phyloP scores from a whole-genome alignment of 768 basidiomycete genomes.

The Rickenella mellea region DNA sequence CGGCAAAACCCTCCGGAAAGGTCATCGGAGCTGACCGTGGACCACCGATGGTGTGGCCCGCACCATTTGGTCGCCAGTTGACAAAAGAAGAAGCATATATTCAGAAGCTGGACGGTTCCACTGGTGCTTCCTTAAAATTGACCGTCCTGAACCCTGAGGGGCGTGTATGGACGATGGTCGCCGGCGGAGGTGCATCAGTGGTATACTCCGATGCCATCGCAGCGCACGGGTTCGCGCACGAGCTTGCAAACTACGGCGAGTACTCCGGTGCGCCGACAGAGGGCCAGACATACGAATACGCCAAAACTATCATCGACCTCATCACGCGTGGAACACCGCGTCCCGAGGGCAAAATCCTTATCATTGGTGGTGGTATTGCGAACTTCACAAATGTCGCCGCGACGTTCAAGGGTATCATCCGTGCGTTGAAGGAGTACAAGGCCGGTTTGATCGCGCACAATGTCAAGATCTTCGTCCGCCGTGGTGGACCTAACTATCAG shows the following conservation, averaged over 20 bases:
- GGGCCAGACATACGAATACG: slow-evolving; percentile 98
- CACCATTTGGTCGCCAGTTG: slow-evolving; percentile 93
- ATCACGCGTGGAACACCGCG: slow-evolving; percentile 84
- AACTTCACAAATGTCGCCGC: slow-evolving; percentile 99
- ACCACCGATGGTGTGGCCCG: slow-evolving; percentile 94
- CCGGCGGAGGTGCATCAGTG: slow-evolving; percentile 83
- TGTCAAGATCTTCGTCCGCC: slow-evolving; percentile 94
- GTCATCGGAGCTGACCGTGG: slow-evolving; percentile 81
- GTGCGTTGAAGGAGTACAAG: slow-evolving; percentile 90
- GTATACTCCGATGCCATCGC: slow-evolving; percentile 71
- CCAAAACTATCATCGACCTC: slow-evolving; percentile 95
- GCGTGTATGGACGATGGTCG: slow-evolving; percentile 99
- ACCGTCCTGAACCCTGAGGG: slow-evolving; percentile 94
- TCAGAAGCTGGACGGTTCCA: slow-evolving; percentile 93
- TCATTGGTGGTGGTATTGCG: slow-evolving; percentile 99
- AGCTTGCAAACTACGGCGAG: slow-evolving; percentile 99
- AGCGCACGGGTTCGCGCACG: slow-evolving; percentile 91
- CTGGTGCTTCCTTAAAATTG: slow-evolving; percentile 95
- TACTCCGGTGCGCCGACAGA: slow-evolving; percentile 98
- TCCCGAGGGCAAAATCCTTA: slow-evolving; percentile 88
- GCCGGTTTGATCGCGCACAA: slow-evolving; percentile 69
- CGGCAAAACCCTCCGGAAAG: slow-evolving; percentile 30
- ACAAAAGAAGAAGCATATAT: slow-evolving; percentile 99
- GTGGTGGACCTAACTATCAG: slow-evolving; percentile 99
- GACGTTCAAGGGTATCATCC: slow-evolving; percentile 99